Conservation (phyloP, 2,329 filamentous ascomycete species). For the Phialocephala sp. region DNA sequence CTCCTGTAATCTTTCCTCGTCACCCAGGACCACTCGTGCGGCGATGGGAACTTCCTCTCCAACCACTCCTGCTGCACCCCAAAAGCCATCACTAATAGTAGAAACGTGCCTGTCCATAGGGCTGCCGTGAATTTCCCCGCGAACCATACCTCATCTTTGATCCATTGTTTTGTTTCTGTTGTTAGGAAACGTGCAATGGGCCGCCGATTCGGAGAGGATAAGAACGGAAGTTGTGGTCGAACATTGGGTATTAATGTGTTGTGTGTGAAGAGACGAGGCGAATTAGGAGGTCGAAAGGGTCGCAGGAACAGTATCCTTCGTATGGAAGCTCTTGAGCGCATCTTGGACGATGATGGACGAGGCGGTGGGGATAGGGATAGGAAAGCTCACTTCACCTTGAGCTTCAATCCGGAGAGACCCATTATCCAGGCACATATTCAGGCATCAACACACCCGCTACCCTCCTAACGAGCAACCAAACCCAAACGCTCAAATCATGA, state of each 20-base stretch:
- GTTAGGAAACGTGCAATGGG: constrained; percentile 70
- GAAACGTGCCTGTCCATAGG: constrained; percentile 67
- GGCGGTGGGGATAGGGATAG: neutral
- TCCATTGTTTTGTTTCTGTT: constrained; percentile 75
- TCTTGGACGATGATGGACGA: constrained; percentile 19
- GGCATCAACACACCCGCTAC: no score
- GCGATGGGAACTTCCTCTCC: constrained; percentile 79
- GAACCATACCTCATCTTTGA: constrained; percentile 73
- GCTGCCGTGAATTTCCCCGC: constrained; percentile 71
- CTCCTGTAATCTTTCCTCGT: constrained; percentile 72
- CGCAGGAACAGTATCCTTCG: constrained; percentile 49
- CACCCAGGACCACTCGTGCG: constrained; percentile 78
- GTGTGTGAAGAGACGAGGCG: constrained; percentile 61
- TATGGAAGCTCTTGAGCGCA: constrained; percentile 43
- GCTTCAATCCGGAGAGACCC: neutral
- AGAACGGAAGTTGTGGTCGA: constrained; percentile 70
- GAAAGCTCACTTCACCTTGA: neutral
- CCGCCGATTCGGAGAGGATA: constrained; percentile 51
- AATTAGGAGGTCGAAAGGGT: constrained; percentile 45
- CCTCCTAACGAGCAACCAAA: no score
- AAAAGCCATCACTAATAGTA: constrained; percentile 65
- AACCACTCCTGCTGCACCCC: constrained; percentile 75
- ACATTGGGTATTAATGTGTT: constrained; percentile 54
- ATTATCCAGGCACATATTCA: no score
- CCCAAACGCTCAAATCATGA: no score